These are phyloP conservation scores for Trametes cingulata DNA, from an alignment of 768 basidiomycete species.

Conservation along the genomic window DNA sequence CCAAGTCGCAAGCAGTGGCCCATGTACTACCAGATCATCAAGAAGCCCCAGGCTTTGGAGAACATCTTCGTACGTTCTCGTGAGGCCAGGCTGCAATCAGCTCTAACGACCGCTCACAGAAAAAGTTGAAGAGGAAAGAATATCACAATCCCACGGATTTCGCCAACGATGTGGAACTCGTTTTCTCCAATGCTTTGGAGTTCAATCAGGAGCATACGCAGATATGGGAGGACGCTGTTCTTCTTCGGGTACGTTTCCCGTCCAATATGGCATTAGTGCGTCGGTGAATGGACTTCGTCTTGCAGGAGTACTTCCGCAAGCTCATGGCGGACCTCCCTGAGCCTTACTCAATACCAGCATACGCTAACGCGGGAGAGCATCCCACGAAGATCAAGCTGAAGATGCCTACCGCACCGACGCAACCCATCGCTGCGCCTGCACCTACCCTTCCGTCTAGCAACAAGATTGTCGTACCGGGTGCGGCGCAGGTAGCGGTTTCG, in stretches of 20 bases:
- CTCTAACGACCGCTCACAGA: conserved; percentile 43
- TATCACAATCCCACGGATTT: conserved; percentile 71
- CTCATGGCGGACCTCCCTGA: conserved; percentile 78
- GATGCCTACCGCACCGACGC: conserved; percentile 48
- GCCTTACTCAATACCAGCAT: conserved; percentile 63
- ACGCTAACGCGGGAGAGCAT: conserved; percentile 41
- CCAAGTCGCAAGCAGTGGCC: conserved; percentile 81
- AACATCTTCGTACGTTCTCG: conserved; percentile 65
- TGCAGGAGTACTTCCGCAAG: conserved; percentile 70
- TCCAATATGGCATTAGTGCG: too few relatives aligned
- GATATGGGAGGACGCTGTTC: conserved; percentile 78
- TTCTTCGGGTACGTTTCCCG: conserved; percentile 54
- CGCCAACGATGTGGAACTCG: conserved; percentile 83
- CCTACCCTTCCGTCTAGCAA: conserved; percentile 16
- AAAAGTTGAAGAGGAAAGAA: conserved; percentile 77
- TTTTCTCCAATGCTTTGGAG: conserved; percentile 84
- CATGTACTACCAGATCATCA: conserved; percentile 77
- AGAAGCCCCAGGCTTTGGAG: conserved; percentile 76
- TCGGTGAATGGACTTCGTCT: not conserved
- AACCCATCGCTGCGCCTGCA: conserved; percentile 17
- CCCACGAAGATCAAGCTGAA: conserved; percentile 74
- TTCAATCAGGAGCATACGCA: conserved; percentile 87
- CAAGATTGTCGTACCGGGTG: conserved; percentile 1
- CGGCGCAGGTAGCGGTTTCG: conserved; percentile 1
- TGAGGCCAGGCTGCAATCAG: not conserved